These are phyloP conservation scores for Akebia trifoliata DNA, from an alignment of 164 flowering plant species.

Conservation along the genomic window DNA sequence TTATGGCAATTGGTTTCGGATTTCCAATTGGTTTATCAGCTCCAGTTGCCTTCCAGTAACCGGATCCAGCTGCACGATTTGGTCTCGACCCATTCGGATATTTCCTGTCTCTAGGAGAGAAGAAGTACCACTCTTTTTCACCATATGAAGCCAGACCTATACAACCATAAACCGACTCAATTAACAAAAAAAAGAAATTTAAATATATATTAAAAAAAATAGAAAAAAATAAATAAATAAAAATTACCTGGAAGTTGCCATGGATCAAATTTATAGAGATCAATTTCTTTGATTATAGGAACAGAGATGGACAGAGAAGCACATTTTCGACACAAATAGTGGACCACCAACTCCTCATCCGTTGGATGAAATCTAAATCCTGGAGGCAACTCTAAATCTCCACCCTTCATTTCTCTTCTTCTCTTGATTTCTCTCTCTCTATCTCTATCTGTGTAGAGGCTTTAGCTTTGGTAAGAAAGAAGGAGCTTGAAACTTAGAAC, in stretches of 20 bases:
- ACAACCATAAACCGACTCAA: background rate
- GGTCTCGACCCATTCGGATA: constrained; percentile 70
- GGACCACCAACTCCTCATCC: constrained; percentile 67
- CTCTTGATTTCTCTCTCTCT: background rate
- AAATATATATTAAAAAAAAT: background rate
- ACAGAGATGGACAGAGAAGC: constrained; percentile 58
- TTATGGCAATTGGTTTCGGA: constrained; percentile 56
- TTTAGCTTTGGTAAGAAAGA: background rate
- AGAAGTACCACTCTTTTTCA: constrained; percentile 72
- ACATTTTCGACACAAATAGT: constrained; percentile 58
- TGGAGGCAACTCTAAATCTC: constrained; percentile 51
- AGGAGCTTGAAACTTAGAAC: constrained; percentile 46
- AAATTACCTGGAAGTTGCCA: constrained; percentile 44
- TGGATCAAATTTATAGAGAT: constrained; percentile 67
- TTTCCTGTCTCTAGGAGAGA: constrained; percentile 59
- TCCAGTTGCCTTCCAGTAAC: constrained; percentile 73
- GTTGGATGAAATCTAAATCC: constrained; percentile 72
- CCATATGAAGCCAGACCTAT: constrained; percentile 52
- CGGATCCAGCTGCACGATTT: constrained; percentile 57
- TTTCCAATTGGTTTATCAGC: constrained; percentile 61
- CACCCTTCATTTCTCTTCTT: constrained; percentile 8
- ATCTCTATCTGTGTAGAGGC: background rate
- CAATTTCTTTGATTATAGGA: constrained; percentile 70
- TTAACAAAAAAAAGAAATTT: background rate
- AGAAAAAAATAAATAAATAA: background rate